phyloP scores from a whole-genome alignment of 1,284 basidiomycete genomes.

The Ustilago bromivora region DNA sequence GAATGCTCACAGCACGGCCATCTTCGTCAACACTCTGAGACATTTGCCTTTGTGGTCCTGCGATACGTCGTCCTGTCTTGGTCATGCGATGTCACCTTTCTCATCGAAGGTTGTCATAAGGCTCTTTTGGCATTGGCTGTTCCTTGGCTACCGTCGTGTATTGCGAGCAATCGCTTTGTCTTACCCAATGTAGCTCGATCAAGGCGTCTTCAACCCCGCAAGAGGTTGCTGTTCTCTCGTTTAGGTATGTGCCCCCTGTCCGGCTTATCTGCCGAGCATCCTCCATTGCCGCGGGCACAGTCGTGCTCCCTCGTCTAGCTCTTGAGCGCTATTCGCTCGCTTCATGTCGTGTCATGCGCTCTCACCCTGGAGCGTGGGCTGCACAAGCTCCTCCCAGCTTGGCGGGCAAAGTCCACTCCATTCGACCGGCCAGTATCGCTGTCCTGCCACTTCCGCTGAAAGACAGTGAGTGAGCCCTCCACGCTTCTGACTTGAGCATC shows the following conservation, averaged over 20 bases:
- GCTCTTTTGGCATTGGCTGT: neutral
- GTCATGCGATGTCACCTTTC: constrained; percentile 9
- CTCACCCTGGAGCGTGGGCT: neutral
- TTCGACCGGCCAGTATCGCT: neutral
- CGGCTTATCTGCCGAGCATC: constrained; percentile 14
- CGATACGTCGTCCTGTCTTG: constrained; percentile 4
- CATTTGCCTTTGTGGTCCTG: neutral
- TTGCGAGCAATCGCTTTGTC: neutral
- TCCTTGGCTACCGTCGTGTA: neutral
- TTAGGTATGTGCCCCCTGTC: neutral
- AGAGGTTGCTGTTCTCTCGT: constrained; percentile 1
- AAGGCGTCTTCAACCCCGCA: neutral
- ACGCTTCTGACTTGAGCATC: neutral
- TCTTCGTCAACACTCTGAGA: neutral
- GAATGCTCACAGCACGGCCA: neutral
- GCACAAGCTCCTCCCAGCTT: neutral
- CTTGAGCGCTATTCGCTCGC: neutral
- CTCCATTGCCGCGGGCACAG: neutral
- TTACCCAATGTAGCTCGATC: neutral
- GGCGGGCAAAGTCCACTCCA: constrained; percentile 14
- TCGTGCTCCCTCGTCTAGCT: constrained; percentile 24
- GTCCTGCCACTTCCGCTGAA: neutral
- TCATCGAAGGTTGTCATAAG: neutral
- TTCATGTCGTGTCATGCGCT: neutral
- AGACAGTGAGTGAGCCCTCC: neutral